Evolutionary conservation across 2,329 filamentous ascomycete genomes (phyloP).

Genomic region (Microcyclospora pomicola): DNA sequence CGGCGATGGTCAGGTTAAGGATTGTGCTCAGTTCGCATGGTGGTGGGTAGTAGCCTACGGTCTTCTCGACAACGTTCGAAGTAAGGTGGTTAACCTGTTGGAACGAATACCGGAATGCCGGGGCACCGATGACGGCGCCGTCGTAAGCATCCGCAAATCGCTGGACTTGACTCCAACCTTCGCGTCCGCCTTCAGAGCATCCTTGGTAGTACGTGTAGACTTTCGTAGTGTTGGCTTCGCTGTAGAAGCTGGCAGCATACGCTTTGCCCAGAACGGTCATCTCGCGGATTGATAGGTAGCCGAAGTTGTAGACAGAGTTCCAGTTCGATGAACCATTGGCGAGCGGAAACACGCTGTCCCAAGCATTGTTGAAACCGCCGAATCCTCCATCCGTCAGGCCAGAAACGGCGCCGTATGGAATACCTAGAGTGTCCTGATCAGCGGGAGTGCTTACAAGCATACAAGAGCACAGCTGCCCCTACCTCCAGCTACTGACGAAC

Average conservation of each 20-base stretch:
- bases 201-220: slow-evolving; percentile 40
- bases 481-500: slow-evolving; percentile 25
- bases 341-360: slow-evolving; percentile 19
- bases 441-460: too few relatives aligned
- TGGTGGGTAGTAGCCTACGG: slow-evolving; percentile 28
- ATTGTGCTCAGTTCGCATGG: slow-evolving; percentile 38
- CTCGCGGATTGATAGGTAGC: slow-evolving; percentile 39
- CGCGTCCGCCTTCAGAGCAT: slow-evolving; percentile 40
- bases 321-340: slow-evolving; percentile 39
- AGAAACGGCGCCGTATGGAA: slow-evolving; percentile 33
- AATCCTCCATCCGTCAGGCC: slow-evolving; percentile 40
- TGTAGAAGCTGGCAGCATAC: slow-evolving; percentile 29
- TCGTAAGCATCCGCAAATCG: slow-evolving; percentile 37
- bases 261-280: slow-evolving; percentile 36
- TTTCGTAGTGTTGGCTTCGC: slow-evolving; percentile 11
- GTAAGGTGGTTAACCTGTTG: slow-evolving; percentile 34
- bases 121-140: slow-evolving; percentile 33
- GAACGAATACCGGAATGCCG: slow-evolving; percentile 33
- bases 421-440: not conserved
- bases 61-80: slow-evolving; percentile 27
- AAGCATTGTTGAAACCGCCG: slow-evolving; percentile 28
- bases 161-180: slow-evolving; percentile 38
- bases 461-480: too few relatives aligned
- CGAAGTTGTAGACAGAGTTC: slow-evolving; percentile 37
- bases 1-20: slow-evolving; percentile 40